phyloP scores from a whole-genome alignment of 495 filamentous ascomycete genomes.

The Lentithecium fluviatile region DNA sequence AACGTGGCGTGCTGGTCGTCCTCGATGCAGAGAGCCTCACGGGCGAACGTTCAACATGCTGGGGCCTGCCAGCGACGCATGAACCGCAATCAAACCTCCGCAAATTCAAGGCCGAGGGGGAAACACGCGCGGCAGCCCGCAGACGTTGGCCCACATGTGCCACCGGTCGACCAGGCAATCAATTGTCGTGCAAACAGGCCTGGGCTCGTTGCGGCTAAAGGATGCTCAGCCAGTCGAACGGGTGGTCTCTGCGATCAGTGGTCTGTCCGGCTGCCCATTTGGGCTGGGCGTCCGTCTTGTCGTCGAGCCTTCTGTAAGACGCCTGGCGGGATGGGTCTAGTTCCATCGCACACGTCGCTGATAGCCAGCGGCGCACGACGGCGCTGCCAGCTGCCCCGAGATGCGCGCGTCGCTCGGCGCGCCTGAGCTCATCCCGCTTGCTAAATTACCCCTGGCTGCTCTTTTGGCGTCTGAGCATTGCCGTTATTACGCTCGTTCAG shows the following conservation, averaged over 20 bases:
- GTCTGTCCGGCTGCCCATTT: no score
- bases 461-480: background rate
- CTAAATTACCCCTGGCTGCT: background rate
- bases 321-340: background rate
- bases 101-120: background rate
- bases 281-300: no score
- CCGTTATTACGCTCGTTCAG: background rate
- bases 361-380: background rate
- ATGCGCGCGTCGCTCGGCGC: background rate
- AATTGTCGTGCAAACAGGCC: background rate
- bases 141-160: background rate
- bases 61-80: background rate
- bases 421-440: background rate
- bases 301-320: background rate
- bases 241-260: no score
- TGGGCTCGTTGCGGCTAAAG: background rate
- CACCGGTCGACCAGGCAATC: background rate
- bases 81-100: slow-evolving; percentile 14
- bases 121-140: background rate
- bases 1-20: slow-evolving; percentile 11
- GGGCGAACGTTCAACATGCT: no score
- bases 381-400: background rate
- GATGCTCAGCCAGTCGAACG: background rate
- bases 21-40: background rate
- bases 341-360: background rate